A percentile compares a stretch with the other conserved stretches of the same genome.
Conservation (phyloP, 1,284 basidiomycete species). For the Naganishia cerealis region DNA sequence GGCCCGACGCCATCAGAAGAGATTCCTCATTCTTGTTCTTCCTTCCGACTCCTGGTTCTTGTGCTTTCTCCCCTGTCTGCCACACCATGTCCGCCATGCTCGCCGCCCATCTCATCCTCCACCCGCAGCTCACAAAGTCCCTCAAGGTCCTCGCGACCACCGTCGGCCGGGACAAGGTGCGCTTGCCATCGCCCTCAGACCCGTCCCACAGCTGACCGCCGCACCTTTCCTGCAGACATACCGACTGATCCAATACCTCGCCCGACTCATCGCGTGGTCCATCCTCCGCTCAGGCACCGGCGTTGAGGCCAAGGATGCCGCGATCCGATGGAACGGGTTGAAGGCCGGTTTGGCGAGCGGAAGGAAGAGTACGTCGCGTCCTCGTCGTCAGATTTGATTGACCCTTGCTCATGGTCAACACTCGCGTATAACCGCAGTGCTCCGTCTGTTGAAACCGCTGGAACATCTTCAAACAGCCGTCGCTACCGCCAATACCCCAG, state of each 20-base stretch:
- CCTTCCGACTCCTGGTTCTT: not conserved
- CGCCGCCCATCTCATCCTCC: conserved; percentile 76
- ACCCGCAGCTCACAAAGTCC: conserved; percentile 72
- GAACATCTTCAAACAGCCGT: conserved; percentile 92
- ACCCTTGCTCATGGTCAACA: not conserved
- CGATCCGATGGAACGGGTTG: conserved; percentile 72
- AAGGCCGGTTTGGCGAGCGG: conserved; percentile 74
- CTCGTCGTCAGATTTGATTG: not conserved
- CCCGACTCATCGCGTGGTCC: conserved; percentile 86
- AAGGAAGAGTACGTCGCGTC: conserved; percentile 67
- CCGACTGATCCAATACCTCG: conserved; percentile 85
- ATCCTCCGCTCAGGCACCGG: conserved; percentile 61
- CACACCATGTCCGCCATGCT: conserved; percentile 47
- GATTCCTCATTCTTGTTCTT: not conserved
- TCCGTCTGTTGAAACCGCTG: conserved; percentile 88
- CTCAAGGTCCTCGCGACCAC: conserved; percentile 78
- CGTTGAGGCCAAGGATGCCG: conserved; percentile 60
- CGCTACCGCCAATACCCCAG: conserved; percentile 63
- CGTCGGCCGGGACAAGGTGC: conserved; percentile 82
- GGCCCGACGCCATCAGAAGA: not conserved
- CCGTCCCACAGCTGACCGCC: conserved; percentile 1
- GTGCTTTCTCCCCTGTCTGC: not conserved
- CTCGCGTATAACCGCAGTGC: conserved; percentile 60
- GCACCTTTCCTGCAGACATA: conserved; percentile 63
- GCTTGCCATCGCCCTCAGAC: conserved; percentile 30